These are phyloP conservation scores for Wickerhamomyces bovis DNA, from an alignment of 805 yeast genomes.

Conservation along the genomic window DNA sequence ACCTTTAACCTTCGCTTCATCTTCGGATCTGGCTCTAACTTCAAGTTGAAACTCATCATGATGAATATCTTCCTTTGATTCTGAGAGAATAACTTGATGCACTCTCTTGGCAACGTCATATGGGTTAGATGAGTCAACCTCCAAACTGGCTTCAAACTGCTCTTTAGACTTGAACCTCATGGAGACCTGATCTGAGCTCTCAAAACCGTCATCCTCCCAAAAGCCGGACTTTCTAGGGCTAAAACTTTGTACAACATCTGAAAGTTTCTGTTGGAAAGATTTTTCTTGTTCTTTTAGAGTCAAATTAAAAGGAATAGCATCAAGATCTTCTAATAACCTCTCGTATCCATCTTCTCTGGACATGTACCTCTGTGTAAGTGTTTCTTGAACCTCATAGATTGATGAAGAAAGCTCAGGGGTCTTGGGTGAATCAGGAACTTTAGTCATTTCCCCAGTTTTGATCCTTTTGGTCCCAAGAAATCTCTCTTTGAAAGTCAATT, in stretches of 20 bases:
- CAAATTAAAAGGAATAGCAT: slow-evolving; percentile 21
- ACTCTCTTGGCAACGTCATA: slow-evolving; percentile 15
- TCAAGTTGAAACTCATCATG: not conserved
- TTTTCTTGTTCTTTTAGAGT: slow-evolving; percentile 8
- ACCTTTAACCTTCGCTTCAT: not conserved
- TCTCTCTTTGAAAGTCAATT: slow-evolving; percentile 5
- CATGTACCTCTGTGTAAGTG: slow-evolving; percentile 24
- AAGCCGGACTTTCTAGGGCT: slow-evolving; percentile 13
- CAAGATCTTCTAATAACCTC: slow-evolving; percentile 18
- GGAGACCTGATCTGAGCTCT: not conserved
- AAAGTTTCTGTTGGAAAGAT: slow-evolving; percentile 5
- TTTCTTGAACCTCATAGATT: slow-evolving; percentile 14
- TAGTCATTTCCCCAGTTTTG: not conserved
- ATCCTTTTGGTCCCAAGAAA: slow-evolving; percentile 4
- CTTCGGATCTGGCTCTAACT: not conserved
- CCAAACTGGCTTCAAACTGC: slow-evolving; percentile 1
- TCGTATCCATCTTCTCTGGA: slow-evolving; percentile 13
- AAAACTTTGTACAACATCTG: slow-evolving; percentile 10
- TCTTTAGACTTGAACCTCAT: slow-evolving; percentile 4
- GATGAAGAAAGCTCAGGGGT: not conserved
- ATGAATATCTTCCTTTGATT: not conserved
- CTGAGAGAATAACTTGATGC: not conserved
- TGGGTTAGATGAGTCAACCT: slow-evolving; percentile 16
- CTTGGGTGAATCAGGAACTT: not conserved
- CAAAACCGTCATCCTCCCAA: not conserved